Evolutionary conservation across 306 rosid genomes (phyloP).

Genomic region (Coriaria nepalensis): DNA sequence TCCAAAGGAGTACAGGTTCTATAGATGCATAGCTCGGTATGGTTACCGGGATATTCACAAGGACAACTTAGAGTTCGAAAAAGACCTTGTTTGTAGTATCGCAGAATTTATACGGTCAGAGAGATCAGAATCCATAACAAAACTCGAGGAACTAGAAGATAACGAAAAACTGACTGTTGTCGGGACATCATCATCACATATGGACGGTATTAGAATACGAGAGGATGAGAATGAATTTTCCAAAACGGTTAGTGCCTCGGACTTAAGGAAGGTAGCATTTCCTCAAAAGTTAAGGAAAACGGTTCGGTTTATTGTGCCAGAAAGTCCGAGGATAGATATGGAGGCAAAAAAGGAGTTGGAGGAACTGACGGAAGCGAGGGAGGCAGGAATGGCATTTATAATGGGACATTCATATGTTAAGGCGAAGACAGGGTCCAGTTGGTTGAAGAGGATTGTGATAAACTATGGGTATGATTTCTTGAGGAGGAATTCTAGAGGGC

Average conservation of each 20-base stretch:
- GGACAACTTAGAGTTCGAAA: constrained; percentile 83
- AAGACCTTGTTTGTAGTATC: constrained; percentile 73
- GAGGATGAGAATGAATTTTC: constrained; percentile 32
- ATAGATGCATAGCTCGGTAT: constrained; percentile 89
- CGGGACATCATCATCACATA: constrained; percentile 58
- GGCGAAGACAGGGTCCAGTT: constrained; percentile 84
- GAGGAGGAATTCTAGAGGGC: constrained; percentile 89
- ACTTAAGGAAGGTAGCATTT: constrained; percentile 48
- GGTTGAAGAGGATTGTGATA: constrained; percentile 60
- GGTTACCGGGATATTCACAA: constrained; percentile 81
- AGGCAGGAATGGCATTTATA: constrained; percentile 92
- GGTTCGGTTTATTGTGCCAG: constrained; percentile 72
- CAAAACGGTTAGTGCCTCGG: constrained; percentile 37
- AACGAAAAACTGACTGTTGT: constrained; percentile 79
- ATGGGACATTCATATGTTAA: constrained; percentile 88
- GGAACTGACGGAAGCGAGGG: constrained; percentile 91
- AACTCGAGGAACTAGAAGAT: constrained; percentile 27
- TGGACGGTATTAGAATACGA: constrained; percentile 52
- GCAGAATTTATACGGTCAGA: constrained; percentile 77
- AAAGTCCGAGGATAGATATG: constrained; percentile 43
- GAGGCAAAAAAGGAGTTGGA: constrained; percentile 52
- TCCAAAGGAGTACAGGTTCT: constrained; percentile 76
- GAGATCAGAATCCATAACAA: constrained; percentile 23
- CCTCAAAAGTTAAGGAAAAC: constrained; percentile 46
- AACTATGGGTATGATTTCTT: constrained; percentile 81